These are phyloP conservation scores for Scheffersomyces parashehatae DNA, from an alignment of 1,139 yeast species.

Conservation along the genomic window DNA sequence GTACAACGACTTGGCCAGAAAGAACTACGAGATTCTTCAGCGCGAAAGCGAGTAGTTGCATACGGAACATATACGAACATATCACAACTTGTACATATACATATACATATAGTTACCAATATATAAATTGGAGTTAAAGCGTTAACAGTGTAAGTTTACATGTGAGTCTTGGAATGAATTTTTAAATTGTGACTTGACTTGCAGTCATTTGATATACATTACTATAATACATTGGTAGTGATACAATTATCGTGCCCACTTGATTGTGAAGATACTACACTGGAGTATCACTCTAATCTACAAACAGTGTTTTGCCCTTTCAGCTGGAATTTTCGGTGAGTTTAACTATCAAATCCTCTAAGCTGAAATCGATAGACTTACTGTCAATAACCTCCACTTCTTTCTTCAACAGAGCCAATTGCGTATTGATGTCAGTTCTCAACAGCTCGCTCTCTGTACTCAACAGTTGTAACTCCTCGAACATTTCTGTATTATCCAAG, in stretches of 20 bases:
- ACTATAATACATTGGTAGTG: not conserved
- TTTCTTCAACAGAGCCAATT: constrained; percentile 24
- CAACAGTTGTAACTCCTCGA: constrained; percentile 23
- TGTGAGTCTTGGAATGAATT: too few relatives aligned
- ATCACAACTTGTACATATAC: not conserved
- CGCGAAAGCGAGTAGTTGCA: constrained; percentile 1
- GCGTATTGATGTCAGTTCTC: constrained; percentile 22
- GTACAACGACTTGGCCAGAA: constrained; percentile 44
- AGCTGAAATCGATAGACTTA: constrained; percentile 19
- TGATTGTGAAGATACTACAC: constrained; percentile 5
- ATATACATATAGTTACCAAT: not conserved
- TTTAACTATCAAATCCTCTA: constrained; percentile 23
- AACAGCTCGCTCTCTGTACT: constrained; percentile 23
- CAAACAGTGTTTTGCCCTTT: not conserved
- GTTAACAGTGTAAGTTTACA: too few relatives aligned
- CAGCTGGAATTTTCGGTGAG: constrained; percentile 7
- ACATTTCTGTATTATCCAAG: constrained; percentile 35
- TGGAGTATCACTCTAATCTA: not conserved
- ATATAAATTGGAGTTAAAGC: not conserved
- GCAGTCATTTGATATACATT: too few relatives aligned
- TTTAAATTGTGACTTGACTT: too few relatives aligned
- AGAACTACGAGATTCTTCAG: constrained; percentile 32
- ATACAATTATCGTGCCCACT: not conserved
- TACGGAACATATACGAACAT: constrained; percentile 6
- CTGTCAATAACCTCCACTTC: constrained; percentile 31